Base-by-base conservation (phyloP, 768 basidiomycete genomes). In the Podaxis pistillaris region DNA sequence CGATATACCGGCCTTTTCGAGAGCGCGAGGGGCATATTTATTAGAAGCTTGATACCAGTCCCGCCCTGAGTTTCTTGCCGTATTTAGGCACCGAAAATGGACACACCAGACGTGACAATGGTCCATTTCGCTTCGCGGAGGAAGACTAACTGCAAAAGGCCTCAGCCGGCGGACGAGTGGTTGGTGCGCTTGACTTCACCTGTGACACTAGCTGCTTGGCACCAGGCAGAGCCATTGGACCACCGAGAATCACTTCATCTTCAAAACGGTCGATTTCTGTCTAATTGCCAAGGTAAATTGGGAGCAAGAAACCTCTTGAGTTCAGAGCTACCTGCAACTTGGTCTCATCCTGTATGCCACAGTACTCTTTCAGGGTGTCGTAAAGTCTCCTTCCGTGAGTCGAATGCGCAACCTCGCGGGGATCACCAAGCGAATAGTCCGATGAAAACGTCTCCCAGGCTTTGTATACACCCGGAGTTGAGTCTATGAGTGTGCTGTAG, bases 201-300 rank as follows among this genome's bases (percentile, higher is more conserved):
- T 82, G 77, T 2, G 76, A 68, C 9, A 94, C 72, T 12, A 95
- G 71, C 2, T 76, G 73, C 33, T 76, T 66, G 11, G 86, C 88
- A 6, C 93, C 93, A 13, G 89, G 89, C 58, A 95, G 78, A 44
- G 82, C 79, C 36, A 84, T 75, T 22, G 89, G 84, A 2, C 88
- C 83, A 49, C 83, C 81, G 68, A 83, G 71, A 66, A 87, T 83
- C 47, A 94, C 91, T 70, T 88, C 83, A 38, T 86, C 77, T 72
- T 95, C 93, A 68, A 94, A 95, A 24, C 91, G 84, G 66, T 83
- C 79, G 60, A 89, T 86, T 75, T 91, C 91, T 30, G 77, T 73
- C 88, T 58, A 19, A 33, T 24, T 37, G n/a, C 26, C 15, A 24
- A 30, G n/a, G 60, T 51, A 62, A n/a, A 22, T 19, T 12, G 49